Base-by-base conservation (phyloP, 352 stramenopile species). In the Ochromonadaceae sp. region DNA sequence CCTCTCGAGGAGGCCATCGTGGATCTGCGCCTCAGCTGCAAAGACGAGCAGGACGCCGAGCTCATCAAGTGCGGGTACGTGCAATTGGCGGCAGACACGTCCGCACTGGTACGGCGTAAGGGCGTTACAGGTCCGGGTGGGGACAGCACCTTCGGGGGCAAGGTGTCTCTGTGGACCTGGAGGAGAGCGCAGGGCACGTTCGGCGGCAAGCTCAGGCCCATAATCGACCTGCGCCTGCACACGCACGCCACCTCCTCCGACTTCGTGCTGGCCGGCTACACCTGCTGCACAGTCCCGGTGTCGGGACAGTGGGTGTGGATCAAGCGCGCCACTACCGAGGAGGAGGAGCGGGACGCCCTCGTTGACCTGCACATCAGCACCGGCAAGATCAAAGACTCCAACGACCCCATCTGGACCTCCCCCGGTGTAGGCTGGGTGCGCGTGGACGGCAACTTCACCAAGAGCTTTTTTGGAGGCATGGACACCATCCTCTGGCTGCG, bases 361-460 rank as follows among this genome's bases (percentile, higher is more conserved):
- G 31, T 63, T 25, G 55, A 63, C 35, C 25, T 63, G 10, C 41
- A 63, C 28, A 25, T 63, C 2, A 63, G 39, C 12, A 63, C 20
- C 20, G 55, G 55, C 3, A 47, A 49, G 40, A 28, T 32, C 9
- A 63, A 22, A 28, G 25, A 38, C 31, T 2, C 22, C 7, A n/a
- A 26, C 2, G 55, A 63, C 41, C 55, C 35, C 15, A 53, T 63
- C 1, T 63, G 55, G 55, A 17, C 22, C 22, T 25, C 20, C 5
- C 55, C 55, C 17, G 55, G 55, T 17, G 34, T 49, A 4, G 55
- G 55, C 15, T 63, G 55, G 55, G 31, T 63, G 28, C 7, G 55
- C 12, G 38, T 63, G 17, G 55, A 63, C 40, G 55, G 55, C 25
- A 63, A 63, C 31, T 63, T 63, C 22, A 31, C 35, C 2, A 63